Evolutionary conservation across 495 filamentous ascomycete species (phyloP).

Genomic region (Cudoniella acicularis): DNA sequence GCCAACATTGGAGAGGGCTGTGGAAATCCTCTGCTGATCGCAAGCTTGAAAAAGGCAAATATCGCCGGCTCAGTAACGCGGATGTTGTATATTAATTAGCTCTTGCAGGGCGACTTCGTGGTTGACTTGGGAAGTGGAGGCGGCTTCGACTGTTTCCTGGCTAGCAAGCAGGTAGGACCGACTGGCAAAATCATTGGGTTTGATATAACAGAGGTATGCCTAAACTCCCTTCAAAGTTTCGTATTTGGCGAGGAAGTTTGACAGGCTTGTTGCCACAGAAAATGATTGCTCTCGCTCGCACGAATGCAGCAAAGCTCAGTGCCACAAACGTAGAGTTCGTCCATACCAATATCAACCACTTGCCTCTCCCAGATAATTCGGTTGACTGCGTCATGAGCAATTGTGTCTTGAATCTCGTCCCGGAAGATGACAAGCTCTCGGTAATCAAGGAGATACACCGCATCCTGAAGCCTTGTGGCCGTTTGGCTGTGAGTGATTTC

Average conservation of each 20-base stretch:
- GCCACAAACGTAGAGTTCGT: constrained; percentile 46
- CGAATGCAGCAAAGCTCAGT: constrained; percentile 38
- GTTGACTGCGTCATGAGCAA: constrained; percentile 62
- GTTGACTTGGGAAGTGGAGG: constrained; percentile 61
- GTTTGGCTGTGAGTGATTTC: constrained; percentile 65
- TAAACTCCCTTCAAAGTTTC: background rate
- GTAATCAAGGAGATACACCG: constrained; percentile 61
- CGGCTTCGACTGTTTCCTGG: constrained; percentile 63
- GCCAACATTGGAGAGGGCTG: constrained; percentile 65
- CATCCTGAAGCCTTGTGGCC: constrained; percentile 56
- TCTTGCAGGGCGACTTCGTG: constrained; percentile 54
- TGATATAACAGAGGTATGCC: constrained; percentile 57
- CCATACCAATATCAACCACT: constrained; percentile 49
- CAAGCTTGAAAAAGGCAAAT: constrained; percentile 47
- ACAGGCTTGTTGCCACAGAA: constrained; percentile 35
- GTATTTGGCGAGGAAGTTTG: background rate
- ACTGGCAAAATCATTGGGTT: constrained; percentile 56
- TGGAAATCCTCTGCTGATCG: constrained; percentile 58
- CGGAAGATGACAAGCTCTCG: constrained; percentile 48
- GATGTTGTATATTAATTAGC: background rate
- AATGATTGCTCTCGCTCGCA: constrained; percentile 51
- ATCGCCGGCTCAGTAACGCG: background rate
- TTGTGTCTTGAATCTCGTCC: constrained; percentile 58
- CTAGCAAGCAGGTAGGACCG: constrained; percentile 50
- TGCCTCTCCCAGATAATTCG: constrained; percentile 38